phyloP scores from a whole-genome alignment of 140 eudicot species.

The Erigeron philadelphicus region DNA sequence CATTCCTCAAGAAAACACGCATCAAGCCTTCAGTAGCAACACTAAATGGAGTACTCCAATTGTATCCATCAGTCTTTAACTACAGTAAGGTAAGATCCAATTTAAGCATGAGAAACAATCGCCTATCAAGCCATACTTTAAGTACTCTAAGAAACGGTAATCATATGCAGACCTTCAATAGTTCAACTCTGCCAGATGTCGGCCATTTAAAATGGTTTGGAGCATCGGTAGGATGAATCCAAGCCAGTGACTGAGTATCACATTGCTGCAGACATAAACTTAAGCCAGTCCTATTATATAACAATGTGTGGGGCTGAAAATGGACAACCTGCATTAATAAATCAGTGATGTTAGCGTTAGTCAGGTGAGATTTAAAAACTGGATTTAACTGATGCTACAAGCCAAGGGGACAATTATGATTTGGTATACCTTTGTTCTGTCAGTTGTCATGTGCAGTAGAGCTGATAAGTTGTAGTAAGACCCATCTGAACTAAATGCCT shows the following conservation, averaged over 20 bases:
- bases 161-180: conserved; percentile 59
- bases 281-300: conserved; percentile 62
- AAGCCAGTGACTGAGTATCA: conserved; percentile 51
- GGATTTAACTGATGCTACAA: not conserved
- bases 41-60: conserved; percentile 84
- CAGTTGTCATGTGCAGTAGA: conserved; percentile 79
- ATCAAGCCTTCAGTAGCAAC: conserved; percentile 78
- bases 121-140: conserved; percentile 8
- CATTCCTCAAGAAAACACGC: conserved; percentile 57
- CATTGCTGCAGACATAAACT: conserved; percentile 72
- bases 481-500: conserved; percentile 79
- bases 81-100: conserved; percentile 26
- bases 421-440: conserved; percentile 81
- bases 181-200: conserved; percentile 53
- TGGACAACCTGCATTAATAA: conserved; percentile 66
- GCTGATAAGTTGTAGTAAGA: conserved; percentile 90
- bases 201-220: conserved; percentile 75
- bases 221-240: conserved; percentile 74
- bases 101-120: conserved; percentile 1
- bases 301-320: conserved; percentile 89
- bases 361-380: not conserved
- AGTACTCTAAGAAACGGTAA: not conserved
- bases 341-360: conserved; percentile 8
- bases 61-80: conserved; percentile 66
- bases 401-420: not conserved